Base-by-base conservation (phyloP, 106 monocot genomes). In the Allium sativum region DNA sequence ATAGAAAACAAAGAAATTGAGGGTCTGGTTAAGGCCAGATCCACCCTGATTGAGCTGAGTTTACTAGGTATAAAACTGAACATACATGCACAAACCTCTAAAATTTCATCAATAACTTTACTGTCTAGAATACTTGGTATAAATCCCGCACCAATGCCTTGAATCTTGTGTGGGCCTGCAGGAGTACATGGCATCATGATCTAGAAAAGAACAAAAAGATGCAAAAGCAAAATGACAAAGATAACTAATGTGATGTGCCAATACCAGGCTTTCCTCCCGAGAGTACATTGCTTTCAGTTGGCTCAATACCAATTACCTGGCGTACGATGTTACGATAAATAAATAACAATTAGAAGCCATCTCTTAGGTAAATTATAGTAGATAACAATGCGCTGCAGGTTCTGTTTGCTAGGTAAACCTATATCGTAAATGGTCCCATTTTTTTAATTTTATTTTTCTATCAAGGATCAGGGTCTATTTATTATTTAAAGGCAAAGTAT, bases 101-200 rank as follows among this genome's bases (percentile, higher is more conserved):
- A 10, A 65, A 95, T 67, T 76, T 95, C 94, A 77, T 95, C 94
- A 53, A 90, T 62, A 16, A 95, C 67, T 42, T 95, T 84, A 69
- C 58, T 59, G 21, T 95, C 84, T 57, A 95, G 75, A 70, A 84
- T 95, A 44, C 79, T 76, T 61, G 94, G 94, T 53, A 95, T 81
- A 75, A 95, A 95, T 17, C 94, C 94, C 41, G 94, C 94, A 9
- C 94, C 94, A 74, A 95, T 87, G 56, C 94, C 94, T 73, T 95
- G 94, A 75, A 95, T 95, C 83, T 95, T 95, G 75, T 95, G 94
- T 45, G 94, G 90, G 65, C 94, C 94, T 95, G 67, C 59, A 82
- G 20, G 51, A 64, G 68, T 50, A 52, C 42, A 10, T 31, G 31
- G 10, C 1, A 58, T 21, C 8, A 15, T 51, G 21, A 42, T 15